These are phyloP conservation scores for Alternaria viburni DNA, from an alignment of 2,329 filamentous ascomycete genomes.

Conservation along the genomic window DNA sequence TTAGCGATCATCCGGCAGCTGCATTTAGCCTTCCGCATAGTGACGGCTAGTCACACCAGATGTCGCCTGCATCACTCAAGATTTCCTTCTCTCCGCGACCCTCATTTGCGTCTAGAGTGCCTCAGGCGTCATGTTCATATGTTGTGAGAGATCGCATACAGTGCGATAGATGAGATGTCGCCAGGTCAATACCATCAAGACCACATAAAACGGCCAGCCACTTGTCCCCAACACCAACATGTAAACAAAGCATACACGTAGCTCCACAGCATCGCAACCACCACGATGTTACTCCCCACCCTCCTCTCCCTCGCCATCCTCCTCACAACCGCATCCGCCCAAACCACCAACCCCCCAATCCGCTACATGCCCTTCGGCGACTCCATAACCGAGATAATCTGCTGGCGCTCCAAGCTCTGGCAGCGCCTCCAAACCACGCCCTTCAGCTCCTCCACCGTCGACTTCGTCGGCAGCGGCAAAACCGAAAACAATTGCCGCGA, in stretches of 20 bases:
- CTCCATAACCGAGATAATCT: constrained; percentile 54
- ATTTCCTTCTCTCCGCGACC: not conserved
- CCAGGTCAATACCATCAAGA: not conserved
- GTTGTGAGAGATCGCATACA: not conserved
- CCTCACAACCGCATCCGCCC: constrained; percentile 13
- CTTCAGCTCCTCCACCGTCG: constrained; percentile 43
- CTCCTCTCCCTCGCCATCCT: constrained; percentile 20
- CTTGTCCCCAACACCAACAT: not conserved
- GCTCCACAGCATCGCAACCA: not conserved
- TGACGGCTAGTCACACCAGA: not conserved
- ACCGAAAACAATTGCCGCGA: constrained; percentile 45
- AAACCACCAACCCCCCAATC: constrained; percentile 22
- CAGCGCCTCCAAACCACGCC: constrained; percentile 48
- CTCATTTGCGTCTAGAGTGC: not conserved
- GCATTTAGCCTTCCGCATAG: not conserved
- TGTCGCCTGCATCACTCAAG: not conserved
- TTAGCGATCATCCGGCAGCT: not conserved
- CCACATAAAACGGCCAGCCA: not conserved
- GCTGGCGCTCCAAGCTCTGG: constrained; percentile 54
- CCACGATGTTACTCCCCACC: constrained; percentile 28
- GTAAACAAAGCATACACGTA: not conserved
- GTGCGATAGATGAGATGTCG: not conserved
- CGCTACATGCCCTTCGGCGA: constrained; percentile 55
- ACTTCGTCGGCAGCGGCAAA: constrained; percentile 49
- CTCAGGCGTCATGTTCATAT: not conserved